These are phyloP conservation scores for Annulohypoxylon stygium DNA, from an alignment of 495 filamentous ascomycete genomes.

Conservation along the genomic window DNA sequence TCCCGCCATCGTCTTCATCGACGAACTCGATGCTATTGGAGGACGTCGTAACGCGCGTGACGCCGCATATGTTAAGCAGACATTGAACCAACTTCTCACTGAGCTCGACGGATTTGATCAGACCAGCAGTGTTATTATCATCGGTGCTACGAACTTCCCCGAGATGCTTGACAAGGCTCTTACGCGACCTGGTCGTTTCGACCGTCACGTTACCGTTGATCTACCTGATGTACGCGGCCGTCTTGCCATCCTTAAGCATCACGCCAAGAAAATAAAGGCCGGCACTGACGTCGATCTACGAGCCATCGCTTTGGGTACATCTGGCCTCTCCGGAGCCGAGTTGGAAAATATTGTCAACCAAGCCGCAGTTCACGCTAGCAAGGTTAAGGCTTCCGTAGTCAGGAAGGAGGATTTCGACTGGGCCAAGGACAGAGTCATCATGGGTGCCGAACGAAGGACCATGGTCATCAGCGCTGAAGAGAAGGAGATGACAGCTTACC, in stretches of 20 bases:
- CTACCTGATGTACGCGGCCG: slow-evolving; percentile 96
- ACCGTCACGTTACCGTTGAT: slow-evolving; percentile 87
- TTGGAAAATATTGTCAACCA: slow-evolving; percentile 97
- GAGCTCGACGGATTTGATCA: slow-evolving; percentile 98
- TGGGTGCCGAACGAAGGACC: slow-evolving; percentile 91
- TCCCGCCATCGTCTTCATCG: slow-evolving; percentile 97
- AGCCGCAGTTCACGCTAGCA: slow-evolving; percentile 90
- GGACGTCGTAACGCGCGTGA: slow-evolving; percentile 93
- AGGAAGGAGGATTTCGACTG: slow-evolving; percentile 88
- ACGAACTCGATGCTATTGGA: slow-evolving; percentile 96
- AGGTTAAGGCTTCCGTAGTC: slow-evolving; percentile 79
- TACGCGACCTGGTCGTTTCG: slow-evolving; percentile 94
- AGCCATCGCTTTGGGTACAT: slow-evolving; percentile 84
- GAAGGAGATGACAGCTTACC: slow-evolving; percentile 93
- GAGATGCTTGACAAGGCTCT: slow-evolving; percentile 93
- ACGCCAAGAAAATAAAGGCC: slow-evolving; percentile 87
- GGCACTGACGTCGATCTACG: slow-evolving; percentile 83
- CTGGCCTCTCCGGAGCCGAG: slow-evolving; percentile 94
- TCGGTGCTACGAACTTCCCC: slow-evolving; percentile 96
- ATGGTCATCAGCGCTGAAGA: slow-evolving; percentile 88
- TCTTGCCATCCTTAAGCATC: slow-evolving; percentile 89
- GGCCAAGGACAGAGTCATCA: slow-evolving; percentile 98
- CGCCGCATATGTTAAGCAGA: slow-evolving; percentile 96
- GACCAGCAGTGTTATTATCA: slow-evolving; percentile 91
- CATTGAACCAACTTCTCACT: slow-evolving; percentile 96